Evolutionary conservation across 73 alveolate genomes (phyloP), one percentile per base, ranked within the genome.

Genomic region (Blepharisma japonicum): DNA sequence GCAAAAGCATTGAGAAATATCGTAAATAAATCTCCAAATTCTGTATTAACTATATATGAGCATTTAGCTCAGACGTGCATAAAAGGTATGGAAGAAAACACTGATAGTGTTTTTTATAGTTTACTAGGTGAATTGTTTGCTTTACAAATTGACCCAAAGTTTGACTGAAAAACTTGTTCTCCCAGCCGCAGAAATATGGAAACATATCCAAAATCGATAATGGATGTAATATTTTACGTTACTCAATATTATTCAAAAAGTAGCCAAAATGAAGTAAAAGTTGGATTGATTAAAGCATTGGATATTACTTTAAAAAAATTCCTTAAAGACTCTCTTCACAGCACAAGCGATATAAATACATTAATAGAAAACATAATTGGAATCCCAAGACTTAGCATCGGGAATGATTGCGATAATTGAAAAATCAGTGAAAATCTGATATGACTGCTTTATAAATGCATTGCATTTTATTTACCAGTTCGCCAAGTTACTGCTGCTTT

Each of bases 31-130:
- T 61, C 14, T 39, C 39, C 50, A 14, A 11, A n/a, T n/a, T 14
- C 14, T 61, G 14, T 61, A 8, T 39, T 14, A 20, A 39, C 47
- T 25, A n/a, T 14, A 25, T 61, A 14, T 39, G 74, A 61, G 23
- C 14, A 61, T 39, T 61, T n/a, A 2, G 23, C 23, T 39, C 74
- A 61, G 23, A 61, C 39, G 18, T 18, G 74, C 5, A n/a, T 61
- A 9, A 61, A 61, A 61, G 23, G 14, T 14, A 61, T 61, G 74
- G 74, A 61, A 61, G 74, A 61, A 25, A 61, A 61, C 74, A 18
- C 74, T 20, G 14, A n/a, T 14, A 25, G 11, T 9, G 14, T 61
- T 9, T 11, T 39, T 14, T n/a, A 39, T 18, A 25, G 47, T 14
- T 25, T 61, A 14, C 23, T 61, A 61, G 74, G 74, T 14, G 74